Evolutionary conservation across 768 basidiomycete species (phyloP).

Genomic region (Lactifluus piperatus): DNA sequence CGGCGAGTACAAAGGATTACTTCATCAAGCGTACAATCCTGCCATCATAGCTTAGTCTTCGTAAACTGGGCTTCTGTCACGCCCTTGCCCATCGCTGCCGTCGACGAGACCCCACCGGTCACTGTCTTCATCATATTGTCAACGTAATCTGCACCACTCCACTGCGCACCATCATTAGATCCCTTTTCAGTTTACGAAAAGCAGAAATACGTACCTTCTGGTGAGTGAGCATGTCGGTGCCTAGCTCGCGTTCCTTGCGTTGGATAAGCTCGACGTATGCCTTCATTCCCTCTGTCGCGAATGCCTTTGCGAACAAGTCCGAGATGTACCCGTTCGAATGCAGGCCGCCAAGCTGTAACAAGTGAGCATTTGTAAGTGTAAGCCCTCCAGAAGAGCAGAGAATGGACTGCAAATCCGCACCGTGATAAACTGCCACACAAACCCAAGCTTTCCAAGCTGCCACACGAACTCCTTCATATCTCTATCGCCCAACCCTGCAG

Average conservation of each 20-base stretch:
- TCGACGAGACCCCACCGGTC: slow-evolving; percentile 94
- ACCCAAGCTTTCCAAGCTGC: slow-evolving; percentile 91
- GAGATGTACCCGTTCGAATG: slow-evolving; percentile 98
- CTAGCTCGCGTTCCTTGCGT: slow-evolving; percentile 84
- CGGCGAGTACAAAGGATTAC: background rate
- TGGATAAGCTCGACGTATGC: slow-evolving; percentile 96
- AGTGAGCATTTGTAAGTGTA: background rate
- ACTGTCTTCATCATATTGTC: slow-evolving; percentile 91
- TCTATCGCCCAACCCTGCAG: slow-evolving; percentile 75
- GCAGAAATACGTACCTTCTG: slow-evolving; percentile 58
- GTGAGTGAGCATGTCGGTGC: slow-evolving; percentile 94
- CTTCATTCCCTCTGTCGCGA: slow-evolving; percentile 95
- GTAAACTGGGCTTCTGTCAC: slow-evolving; percentile 87
- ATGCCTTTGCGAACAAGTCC: slow-evolving; percentile 83
- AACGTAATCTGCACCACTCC: slow-evolving; percentile 92
- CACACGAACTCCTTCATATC: slow-evolving; percentile 89
- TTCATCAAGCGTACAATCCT: background rate
- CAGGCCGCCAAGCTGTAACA: slow-evolving; percentile 79
- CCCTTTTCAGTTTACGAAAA: background rate
- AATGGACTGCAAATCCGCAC: slow-evolving; percentile 38
- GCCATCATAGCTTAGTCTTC: slow-evolving; percentile 34
- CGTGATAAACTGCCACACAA: slow-evolving; percentile 99
- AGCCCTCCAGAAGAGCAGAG: background rate
- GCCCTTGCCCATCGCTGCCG: slow-evolving; percentile 98
- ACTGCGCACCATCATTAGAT: slow-evolving; percentile 39